Evolutionary conservation across 2,329 filamentous ascomycete species (phyloP).

Genomic region (Berkeleyomyces rouxiae): DNA sequence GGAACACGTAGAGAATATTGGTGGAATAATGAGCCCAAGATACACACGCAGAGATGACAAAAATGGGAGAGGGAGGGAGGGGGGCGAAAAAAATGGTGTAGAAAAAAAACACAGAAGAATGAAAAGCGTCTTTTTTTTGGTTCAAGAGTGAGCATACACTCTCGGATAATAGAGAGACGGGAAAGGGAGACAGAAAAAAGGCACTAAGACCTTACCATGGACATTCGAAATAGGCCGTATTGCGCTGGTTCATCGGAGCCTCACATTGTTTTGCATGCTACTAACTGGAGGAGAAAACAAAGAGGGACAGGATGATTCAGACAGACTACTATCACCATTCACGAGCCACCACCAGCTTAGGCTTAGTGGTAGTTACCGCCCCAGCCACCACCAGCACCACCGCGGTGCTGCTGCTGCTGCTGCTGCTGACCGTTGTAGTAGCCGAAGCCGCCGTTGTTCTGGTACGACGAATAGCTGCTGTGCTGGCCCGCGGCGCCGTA

Average conservation of each 20-base stretch:
- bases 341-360: not conserved
- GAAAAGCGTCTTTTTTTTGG: not conserved
- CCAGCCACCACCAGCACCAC: conserved; percentile 32
- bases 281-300: not conserved
- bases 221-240: not conserved
- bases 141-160: not conserved
- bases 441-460: conserved; percentile 29
- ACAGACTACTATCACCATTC: not conserved
- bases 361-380: conserved; percentile 40
- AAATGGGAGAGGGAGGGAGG: not conserved
- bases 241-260: not conserved
- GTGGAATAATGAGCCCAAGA: not conserved
- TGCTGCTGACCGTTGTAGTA: conserved; percentile 28
- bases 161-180: not conserved
- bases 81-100: not conserved
- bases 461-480: conserved; percentile 36
- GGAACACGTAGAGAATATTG: not conserved
- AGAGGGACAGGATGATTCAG: not conserved
- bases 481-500: conserved; percentile 36
- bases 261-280: not conserved
- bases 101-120: not conserved
- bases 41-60: not conserved
- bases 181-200: not conserved
- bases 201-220: not conserved
- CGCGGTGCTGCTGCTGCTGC: conserved; percentile 16